Percentiles rank a stretch among this genome's conserved stretches.
Conservation (phyloP, 2,329 filamentous ascomycete species). For the Lecanicillium sp. region DNA sequence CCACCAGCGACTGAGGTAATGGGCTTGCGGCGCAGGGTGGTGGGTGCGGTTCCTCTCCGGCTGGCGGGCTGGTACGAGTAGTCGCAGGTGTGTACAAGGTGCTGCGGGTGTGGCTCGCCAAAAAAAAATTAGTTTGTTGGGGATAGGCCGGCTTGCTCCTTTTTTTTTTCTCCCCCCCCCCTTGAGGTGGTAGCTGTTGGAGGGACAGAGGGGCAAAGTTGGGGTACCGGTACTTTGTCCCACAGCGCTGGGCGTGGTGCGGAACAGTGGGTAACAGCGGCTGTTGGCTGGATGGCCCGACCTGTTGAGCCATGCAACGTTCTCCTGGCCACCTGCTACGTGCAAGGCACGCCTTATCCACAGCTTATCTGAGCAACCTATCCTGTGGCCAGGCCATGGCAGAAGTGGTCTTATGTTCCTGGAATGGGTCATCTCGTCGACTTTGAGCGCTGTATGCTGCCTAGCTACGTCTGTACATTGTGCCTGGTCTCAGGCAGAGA, state of each 20-base stretch:
- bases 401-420: conserved; percentile 7
- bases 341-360: too few species aligned
- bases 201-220: conserved; percentile 16
- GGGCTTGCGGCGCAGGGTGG: neutral
- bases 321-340: neutral
- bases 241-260: neutral
- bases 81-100: neutral
- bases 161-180: conserved; percentile 12
- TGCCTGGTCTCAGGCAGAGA: too few species aligned
- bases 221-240: conserved; percentile 6
- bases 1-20: too few species aligned
- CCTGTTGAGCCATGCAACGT: conserved; percentile 8
- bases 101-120: conserved; percentile 13
- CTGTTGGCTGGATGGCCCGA: neutral
- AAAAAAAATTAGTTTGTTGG: conserved; percentile 34
- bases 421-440: too few species aligned
- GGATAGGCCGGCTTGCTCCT: conserved; percentile 21
- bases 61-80: neutral
- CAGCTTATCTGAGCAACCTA: conserved; percentile 1
- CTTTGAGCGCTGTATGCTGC: too few species aligned
- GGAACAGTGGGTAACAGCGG: neutral
- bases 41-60: neutral
- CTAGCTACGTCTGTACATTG: too few species aligned
- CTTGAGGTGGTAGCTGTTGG: conserved; percentile 10
- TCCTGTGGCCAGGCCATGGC: conserved; percentile 3